Evolutionary conservation across 1,284 basidiomycete genomes (phyloP), one percentile per base, ranked within the genome.

Genomic region (Cryptococcus sp.): DNA sequence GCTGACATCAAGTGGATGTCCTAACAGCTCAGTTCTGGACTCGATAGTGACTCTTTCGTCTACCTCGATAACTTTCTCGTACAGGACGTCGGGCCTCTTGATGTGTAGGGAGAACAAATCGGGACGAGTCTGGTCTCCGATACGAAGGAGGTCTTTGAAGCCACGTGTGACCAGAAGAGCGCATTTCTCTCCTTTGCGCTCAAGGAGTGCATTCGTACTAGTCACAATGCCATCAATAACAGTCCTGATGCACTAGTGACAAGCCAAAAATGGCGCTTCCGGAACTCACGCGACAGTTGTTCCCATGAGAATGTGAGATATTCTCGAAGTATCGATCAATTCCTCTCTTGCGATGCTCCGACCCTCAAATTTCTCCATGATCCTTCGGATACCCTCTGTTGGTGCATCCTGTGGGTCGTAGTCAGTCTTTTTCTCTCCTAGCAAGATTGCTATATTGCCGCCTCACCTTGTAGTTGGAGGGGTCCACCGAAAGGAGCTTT

Each of bases 141-240:
- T 61, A 5, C n/a, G 22, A 16, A 44, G 83, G n/a, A 97, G 84
- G 76, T 97, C 94, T 63, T 76, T 87, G 82, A 96, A 97, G 0
- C 92, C 94, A 64, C 87, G 87, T 0, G 94, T 97, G 70, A 94
- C 96, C n/a, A 98, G 79, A 22, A 99, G 81, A 0, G 93, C 95
- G 61, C 95, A 91, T 64, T 87, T 86, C 69, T 91, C 87, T 0
- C 95, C 95, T 74, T 94, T 94, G 39, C 95, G 86, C 74, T 98
- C 95, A 6, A 99, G 83, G 0, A 99, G 83, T 0, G 95, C 94
- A 67, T 98, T 99, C 16, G 95, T 99, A 69, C 60, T 95, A 2
- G 98, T 93, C 0, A 95, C 98, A 0, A 95, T 98, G 93, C 3
- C 97, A 81, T n/a, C 93, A 85, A 61, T 96, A 92, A 73, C 91